Base-by-base conservation (phyloP, 129 eudicot genomes). In the Sambucus nigra region DNA sequence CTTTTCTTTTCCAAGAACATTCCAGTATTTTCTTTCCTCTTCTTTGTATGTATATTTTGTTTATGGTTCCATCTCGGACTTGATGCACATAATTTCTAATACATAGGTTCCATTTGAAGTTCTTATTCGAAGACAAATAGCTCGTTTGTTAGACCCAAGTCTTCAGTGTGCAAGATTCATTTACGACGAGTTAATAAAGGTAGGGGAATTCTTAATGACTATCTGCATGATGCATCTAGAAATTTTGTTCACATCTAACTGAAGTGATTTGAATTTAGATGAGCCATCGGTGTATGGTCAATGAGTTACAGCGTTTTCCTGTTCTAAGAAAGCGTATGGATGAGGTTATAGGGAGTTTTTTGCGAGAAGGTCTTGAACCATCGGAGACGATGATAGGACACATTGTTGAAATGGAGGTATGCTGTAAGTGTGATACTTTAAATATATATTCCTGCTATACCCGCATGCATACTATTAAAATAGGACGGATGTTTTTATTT, bases 321-420 rank as follows among this genome's bases (percentile, higher is more conserved):
- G 73, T 92, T 52, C 79, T 92, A 20, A 67, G 96, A 65, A 92
- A 80, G 67, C 85, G 94, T 41, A 92, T 92, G 94, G 99, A 86
- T 75, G 99, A 92, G 49, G 99, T 92, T 13, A 80, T 78, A 0
- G 75, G 83, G 20, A 77, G 71, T 57, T 86, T 92, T 63, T 65
- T 92, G 64, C 88, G 94, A 49, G 99, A 92, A 69, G 95, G 99
- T 58, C 96, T 92, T 62, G 80, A 77, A 72, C 99, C 99, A 23
- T 80, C 99, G 5, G 94, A 92, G 72, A 84, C 94, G 47, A 92
- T 92, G 99, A 86, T 92, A 38, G 94, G 94, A 7, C 95, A 86
- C 74, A 86, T 86, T 44, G 80, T 92, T 72, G 99, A 92, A 63
- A 92, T 86, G 95, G 94, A 92, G 99, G 99, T 92, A 78, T 47